A percentile compares a stretch with the other conserved stretches of the same genome.
phyloP scores from a whole-genome alignment of 2,329 filamentous ascomycete species.

The Pezizomycotina sp. region DNA sequence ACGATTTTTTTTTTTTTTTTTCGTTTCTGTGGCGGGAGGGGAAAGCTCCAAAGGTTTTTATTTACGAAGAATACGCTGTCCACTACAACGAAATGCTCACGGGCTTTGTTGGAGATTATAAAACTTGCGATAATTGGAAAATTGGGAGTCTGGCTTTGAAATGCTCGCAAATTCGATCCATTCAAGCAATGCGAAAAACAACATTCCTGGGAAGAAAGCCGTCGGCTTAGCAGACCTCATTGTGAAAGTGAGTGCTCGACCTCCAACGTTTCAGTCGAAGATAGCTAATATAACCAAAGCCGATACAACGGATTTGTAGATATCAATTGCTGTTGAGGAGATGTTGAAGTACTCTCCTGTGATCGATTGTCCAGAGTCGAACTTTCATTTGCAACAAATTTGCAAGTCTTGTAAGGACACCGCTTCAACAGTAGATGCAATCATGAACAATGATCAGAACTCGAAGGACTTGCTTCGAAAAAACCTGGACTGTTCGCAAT shows the following conservation, averaged over 20 bases:
- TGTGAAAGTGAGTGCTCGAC: slow-evolving; percentile 7
- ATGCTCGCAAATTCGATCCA: slow-evolving; percentile 18
- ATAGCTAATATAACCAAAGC: slow-evolving; percentile 5
- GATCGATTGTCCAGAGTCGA: slow-evolving; percentile 16
- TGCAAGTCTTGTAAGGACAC: slow-evolving; percentile 12
- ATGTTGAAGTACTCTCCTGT: slow-evolving; percentile 14
- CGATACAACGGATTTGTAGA: slow-evolving; percentile 16
- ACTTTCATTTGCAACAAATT: slow-evolving; percentile 15
- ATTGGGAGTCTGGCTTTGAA: slow-evolving; percentile 17
- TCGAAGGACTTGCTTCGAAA: too few species aligned
- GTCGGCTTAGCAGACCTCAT: slow-evolving; percentile 15
- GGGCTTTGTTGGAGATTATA: too few species aligned
- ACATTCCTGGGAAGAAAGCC: slow-evolving; percentile 16
- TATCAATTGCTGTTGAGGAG: slow-evolving; percentile 14
- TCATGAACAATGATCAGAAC: too few species aligned
- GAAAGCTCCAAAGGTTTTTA: too few species aligned
- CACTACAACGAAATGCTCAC: too few species aligned
- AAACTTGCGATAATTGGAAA: slow-evolving; percentile 6
- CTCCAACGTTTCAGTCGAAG: neutral
- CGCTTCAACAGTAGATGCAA: too few species aligned
- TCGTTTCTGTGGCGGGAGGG: too few species aligned
- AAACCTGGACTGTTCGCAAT: too few species aligned
- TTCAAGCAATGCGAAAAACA: slow-evolving; percentile 15
- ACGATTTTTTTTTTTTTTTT: too few species aligned
- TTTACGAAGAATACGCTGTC: too few species aligned